These are phyloP conservation scores for Crinitomyces ghanaensis DNA, from an alignment of 805 yeast species.

Conservation along the genomic window DNA sequence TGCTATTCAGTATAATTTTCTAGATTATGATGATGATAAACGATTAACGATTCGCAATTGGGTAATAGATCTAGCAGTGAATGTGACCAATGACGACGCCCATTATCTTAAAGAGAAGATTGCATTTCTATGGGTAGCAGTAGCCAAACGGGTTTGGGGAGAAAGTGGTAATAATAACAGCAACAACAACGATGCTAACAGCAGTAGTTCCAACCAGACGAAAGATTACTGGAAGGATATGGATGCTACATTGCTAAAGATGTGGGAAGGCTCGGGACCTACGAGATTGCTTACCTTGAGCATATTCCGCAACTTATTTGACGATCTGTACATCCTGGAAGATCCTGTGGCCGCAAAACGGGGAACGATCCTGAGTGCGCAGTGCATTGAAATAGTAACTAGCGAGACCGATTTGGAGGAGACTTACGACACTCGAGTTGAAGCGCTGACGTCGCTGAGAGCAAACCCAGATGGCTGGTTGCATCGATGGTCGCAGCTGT, in stretches of 20 bases:
- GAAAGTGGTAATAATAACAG: constrained; percentile 17
- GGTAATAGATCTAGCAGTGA: constrained; percentile 67
- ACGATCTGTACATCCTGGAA: constrained; percentile 83
- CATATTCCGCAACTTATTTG: constrained; percentile 77
- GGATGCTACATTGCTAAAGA: constrained; percentile 63
- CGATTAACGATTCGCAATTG: constrained; percentile 64
- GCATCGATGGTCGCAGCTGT: constrained; percentile 48
- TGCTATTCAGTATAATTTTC: constrained; percentile 48
- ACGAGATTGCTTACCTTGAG: constrained; percentile 69
- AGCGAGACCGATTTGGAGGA: constrained; percentile 52
- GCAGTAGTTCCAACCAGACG: neutral
- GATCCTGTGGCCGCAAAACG: constrained; percentile 83
- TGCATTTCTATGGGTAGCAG: constrained; percentile 81
- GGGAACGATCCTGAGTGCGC: constrained; percentile 61
- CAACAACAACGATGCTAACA: constrained; percentile 5
- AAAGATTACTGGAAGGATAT: constrained; percentile 65
- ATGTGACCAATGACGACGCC: constrained; percentile 58
- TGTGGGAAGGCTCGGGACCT: constrained; percentile 58
- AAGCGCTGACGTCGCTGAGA: constrained; percentile 47
- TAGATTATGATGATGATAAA: constrained; percentile 46
- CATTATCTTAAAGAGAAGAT: constrained; percentile 82
- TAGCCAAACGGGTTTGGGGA: constrained; percentile 92
- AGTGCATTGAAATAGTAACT: constrained; percentile 74
- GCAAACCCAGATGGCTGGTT: constrained; percentile 81
- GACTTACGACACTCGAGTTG: constrained; percentile 56